Percentiles rank a stretch among this genome's conserved stretches.
Evolutionary conservation across 805 yeast genomes (phyloP).

Genomic region (Yarrowia bubula): DNA sequence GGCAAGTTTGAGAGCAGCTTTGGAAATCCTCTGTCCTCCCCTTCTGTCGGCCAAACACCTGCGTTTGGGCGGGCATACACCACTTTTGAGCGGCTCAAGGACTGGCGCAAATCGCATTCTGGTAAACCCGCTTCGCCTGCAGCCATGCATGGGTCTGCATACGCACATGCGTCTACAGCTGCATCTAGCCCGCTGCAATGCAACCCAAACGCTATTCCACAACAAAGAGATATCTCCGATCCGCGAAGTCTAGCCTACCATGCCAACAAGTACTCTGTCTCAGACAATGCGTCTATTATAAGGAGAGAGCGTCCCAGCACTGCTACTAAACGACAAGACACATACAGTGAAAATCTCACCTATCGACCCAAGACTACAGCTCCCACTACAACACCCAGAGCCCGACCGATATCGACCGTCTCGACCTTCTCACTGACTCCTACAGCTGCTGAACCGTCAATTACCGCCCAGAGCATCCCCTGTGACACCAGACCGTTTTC

Average conservation of each 20-base stretch:
- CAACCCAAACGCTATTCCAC: slow-evolving; percentile 1
- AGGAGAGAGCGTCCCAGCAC: background rate
- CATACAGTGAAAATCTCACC: background rate
- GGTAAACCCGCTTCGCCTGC: background rate
- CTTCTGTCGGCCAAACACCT: too few relatives aligned
- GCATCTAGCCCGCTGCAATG: slow-evolving; percentile 10
- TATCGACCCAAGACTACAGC: background rate
- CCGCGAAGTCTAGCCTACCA: slow-evolving; percentile 15
- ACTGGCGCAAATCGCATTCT: background rate
- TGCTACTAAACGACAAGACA: background rate
- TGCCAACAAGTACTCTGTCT: slow-evolving; percentile 15
- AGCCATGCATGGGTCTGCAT: background rate
- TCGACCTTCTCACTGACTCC: background rate
- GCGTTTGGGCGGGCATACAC: too few relatives aligned
- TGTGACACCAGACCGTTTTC: background rate
- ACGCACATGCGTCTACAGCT: too few relatives aligned
- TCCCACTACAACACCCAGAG: background rate
- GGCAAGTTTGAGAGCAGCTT: too few relatives aligned
- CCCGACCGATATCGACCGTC: background rate
- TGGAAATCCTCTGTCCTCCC: too few relatives aligned
- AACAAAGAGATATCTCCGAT: slow-evolving; percentile 12
- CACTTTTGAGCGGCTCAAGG: slow-evolving; percentile 5
- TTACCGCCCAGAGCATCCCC: background rate
- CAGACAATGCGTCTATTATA: slow-evolving; percentile 5
- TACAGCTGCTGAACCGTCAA: background rate